Evolutionary conservation across 2,329 filamentous ascomycete genomes (phyloP), one percentile per base, ranked within the genome.

Genomic region (Colletotrichum lupini): DNA sequence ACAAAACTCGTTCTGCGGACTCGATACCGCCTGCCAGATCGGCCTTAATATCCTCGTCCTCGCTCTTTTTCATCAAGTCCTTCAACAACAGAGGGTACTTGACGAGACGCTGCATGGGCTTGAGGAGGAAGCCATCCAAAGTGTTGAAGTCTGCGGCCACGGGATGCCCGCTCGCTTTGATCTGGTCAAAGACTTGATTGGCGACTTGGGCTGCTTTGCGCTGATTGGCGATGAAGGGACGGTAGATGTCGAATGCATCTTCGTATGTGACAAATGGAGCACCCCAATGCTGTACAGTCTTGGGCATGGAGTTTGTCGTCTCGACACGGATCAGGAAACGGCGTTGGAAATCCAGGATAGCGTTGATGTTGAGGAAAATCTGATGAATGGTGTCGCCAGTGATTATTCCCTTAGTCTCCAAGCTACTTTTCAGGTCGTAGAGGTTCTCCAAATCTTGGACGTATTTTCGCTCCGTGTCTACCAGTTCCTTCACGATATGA

Each of bases 151-250:
- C 95, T 74, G 94, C 92, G 5, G 97, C 94, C 79, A 98, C 97
- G 77, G 88, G 91, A 66, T 91, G 95, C 63, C 90, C 93, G 56
- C 94, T 94, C 37, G 90, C 85, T 76, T 90, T 90, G 65, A 98
- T 94, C 81, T 97, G 97, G 78, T 97, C 93, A 81, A 97, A 98
- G 73, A 96, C 92, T 73, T 92, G 89, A 77, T 94, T 92, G 16
- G 95, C 95, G n/a, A 94, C 90, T 76, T 93, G 90, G 66, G 96
- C 95, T 72, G 96, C 97, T 80, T 95, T 95, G 77, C 94, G 92
- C 84, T 98, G 96, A 80, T 99, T 99, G 42, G 97, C 95, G 77
- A 98, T 98, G 79, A 98, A 99, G 1, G 95, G 95, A 79, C 98
- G 94, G 81, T 99, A 99, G 73, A 98, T 95, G 75, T 93, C 91